These are phyloP conservation scores for Populus hybrid DNA, from an alignment of 441 rosid species.

Conservation along the genomic window DNA sequence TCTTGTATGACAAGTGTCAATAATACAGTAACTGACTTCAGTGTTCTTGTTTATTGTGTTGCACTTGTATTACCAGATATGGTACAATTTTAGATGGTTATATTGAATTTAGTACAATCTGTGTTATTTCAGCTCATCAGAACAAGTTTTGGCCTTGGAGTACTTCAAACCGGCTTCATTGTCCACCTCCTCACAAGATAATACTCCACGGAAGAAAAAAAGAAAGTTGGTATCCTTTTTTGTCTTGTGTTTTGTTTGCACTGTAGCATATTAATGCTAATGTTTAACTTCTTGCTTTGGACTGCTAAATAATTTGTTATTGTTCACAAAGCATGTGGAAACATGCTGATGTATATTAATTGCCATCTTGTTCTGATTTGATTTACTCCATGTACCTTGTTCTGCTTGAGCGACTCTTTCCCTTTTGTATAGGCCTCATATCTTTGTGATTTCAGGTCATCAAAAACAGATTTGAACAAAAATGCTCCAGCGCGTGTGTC, in stretches of 20 bases:
- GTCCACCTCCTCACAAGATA: slow-evolving; percentile 37
- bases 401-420: background rate
- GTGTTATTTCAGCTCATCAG: slow-evolving; percentile 23
- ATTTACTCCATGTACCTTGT: background rate
- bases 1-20: background rate
- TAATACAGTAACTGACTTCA: background rate
- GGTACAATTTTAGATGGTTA: background rate
- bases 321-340: slow-evolving; percentile 24
- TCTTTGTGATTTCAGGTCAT: slow-evolving; percentile 42
- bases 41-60: background rate
- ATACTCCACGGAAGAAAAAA: slow-evolving; percentile 41
- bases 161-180: slow-evolving; percentile 40
- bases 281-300: background rate
- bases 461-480: slow-evolving; percentile 32
- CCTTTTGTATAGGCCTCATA: background rate
- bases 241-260: background rate
- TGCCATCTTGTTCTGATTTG: background rate
- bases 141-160: slow-evolving; percentile 21
- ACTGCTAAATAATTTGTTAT: background rate
- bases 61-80: background rate
- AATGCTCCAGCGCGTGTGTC: slow-evolving; percentile 46
- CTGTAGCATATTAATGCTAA: background rate
- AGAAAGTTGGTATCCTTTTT: slow-evolving; percentile 46
- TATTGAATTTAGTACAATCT: slow-evolving; percentile 1
- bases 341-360: background rate